These are phyloP conservation scores for Priceomyces fermenticarens DNA, from an alignment of 805 yeast genomes.

Conservation along the genomic window DNA sequence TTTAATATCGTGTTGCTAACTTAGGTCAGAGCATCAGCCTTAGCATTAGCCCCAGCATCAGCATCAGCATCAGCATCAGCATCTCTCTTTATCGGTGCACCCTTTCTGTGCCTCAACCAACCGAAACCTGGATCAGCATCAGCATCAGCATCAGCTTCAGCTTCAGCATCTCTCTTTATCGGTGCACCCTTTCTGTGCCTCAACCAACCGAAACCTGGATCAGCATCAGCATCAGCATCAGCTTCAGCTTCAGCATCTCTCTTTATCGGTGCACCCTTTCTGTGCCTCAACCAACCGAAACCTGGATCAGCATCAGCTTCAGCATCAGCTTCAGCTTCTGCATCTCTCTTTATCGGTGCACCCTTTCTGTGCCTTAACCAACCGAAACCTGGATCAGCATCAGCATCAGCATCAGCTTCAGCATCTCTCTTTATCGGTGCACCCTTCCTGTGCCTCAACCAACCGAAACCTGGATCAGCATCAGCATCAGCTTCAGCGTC, in stretches of 20 bases:
- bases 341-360: constrained; percentile 16
- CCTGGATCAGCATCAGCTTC: constrained; percentile 22
- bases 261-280: constrained; percentile 13
- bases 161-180: constrained; percentile 11
- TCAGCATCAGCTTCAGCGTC: constrained; percentile 20
- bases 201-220: constrained; percentile 10
- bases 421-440: constrained; percentile 12
- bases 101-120: constrained; percentile 7
- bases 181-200: constrained; percentile 10
- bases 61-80: background rate
- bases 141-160: background rate
- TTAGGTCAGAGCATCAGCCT: background rate
- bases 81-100: constrained; percentile 16
- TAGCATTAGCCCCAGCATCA: background rate
- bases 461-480: constrained; percentile 12
- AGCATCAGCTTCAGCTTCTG: constrained; percentile 7
- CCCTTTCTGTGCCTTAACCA: constrained; percentile 9
- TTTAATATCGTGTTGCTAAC: too few species aligned
- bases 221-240: constrained; percentile 20
- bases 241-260: constrained; percentile 9
- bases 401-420: constrained; percentile 5
- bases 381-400: constrained; percentile 15
- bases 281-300: constrained; percentile 9
- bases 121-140: constrained; percentile 6
- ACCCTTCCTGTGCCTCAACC: constrained; percentile 4